These are phyloP conservation scores for Colletotrichum lini DNA, from an alignment of 2,329 filamentous ascomycete species.

Conservation along the genomic window DNA sequence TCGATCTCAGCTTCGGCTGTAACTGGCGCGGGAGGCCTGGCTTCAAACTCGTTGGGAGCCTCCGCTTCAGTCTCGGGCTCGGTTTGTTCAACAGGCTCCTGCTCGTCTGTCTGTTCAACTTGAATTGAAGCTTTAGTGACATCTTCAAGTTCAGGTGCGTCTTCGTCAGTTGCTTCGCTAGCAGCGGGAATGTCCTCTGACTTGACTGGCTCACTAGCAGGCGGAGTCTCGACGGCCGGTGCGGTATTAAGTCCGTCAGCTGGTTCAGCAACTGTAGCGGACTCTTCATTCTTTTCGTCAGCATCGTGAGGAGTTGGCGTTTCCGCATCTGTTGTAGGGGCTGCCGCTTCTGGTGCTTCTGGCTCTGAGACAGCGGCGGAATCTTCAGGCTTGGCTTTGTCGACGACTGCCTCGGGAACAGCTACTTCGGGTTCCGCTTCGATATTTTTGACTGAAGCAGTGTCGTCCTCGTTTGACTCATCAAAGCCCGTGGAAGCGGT, in stretches of 20 bases:
- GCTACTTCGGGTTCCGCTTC: background rate
- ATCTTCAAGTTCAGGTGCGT: background rate
- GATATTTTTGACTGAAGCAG: background rate
- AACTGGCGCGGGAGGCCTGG: background rate
- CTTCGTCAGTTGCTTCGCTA: background rate
- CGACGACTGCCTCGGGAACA: background rate
- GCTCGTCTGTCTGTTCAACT: background rate
- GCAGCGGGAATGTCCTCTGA: too few species aligned
- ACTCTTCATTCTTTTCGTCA: background rate
- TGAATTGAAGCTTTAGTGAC: background rate
- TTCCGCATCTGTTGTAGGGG: background rate
- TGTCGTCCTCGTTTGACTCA: background rate
- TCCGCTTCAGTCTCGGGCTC: background rate
- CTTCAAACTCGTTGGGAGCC: slow-evolving; percentile 7
- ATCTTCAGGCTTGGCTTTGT: slow-evolving; percentile 1
- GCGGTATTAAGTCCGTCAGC: background rate
- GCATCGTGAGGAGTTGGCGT: background rate
- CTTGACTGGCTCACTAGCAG: background rate
- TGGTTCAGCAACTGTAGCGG: background rate
- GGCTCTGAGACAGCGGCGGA: background rate
- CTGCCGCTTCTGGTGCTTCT: background rate
- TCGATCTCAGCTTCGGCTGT: slow-evolving; percentile 10
- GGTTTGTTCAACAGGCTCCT: background rate
- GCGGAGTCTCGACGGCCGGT: background rate
- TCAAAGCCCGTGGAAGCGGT: background rate